Conservation (phyloP, 129 eudicot species). For the Deinandra increscens region DNA sequence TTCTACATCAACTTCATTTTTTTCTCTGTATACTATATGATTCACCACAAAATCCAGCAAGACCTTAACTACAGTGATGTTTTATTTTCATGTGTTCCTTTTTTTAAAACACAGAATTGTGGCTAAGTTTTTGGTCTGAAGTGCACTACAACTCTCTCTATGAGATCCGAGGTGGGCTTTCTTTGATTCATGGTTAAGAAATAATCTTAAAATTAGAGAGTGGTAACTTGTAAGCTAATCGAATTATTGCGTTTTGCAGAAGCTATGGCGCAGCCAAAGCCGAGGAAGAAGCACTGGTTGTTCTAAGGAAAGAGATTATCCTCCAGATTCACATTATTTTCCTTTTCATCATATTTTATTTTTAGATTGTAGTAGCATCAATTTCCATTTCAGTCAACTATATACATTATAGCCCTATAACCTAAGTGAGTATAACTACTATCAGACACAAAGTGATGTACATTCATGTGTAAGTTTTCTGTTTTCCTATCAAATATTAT, state of each 20-base stretch:
- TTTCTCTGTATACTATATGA: neutral
- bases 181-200: neutral
- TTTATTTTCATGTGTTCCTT: neutral
- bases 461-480: slow-evolving; percentile 11
- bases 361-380: slow-evolving; percentile 17
- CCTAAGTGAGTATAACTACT: neutral
- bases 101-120: slow-evolving; percentile 46
- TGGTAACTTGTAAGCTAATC: slow-evolving; percentile 13
- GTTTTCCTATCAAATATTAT: slow-evolving; percentile 14
- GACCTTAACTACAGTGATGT: neutral
- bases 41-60: slow-evolving; percentile 6
- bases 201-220: neutral
- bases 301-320: slow-evolving; percentile 33
- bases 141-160: slow-evolving; percentile 88
- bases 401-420: slow-evolving; percentile 23
- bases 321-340: neutral
- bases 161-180: slow-evolving; percentile 53
- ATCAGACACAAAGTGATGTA: slow-evolving; percentile 17
- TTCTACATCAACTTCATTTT: neutral
- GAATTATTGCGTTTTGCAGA: slow-evolving; percentile 36
- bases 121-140: slow-evolving; percentile 91
- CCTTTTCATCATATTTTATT: neutral
- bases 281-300: slow-evolving; percentile 80
- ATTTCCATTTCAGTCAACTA: slow-evolving; percentile 7
- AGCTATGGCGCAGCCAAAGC: slow-evolving; percentile 52